These are phyloP conservation scores for Macrotyloma uniflorum DNA, from an alignment of 306 rosid species.

Conservation along the genomic window DNA sequence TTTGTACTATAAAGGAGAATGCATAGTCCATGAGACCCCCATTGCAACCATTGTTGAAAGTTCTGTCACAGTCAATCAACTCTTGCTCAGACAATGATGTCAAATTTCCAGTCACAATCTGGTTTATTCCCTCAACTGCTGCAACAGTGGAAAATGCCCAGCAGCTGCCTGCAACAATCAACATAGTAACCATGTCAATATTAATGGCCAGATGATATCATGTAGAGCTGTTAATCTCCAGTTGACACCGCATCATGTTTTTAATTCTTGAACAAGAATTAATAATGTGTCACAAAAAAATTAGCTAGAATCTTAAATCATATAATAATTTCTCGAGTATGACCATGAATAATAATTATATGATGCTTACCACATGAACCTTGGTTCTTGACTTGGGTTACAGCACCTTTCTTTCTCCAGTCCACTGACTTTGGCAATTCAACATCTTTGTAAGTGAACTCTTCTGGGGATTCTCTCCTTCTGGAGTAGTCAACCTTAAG, in stretches of 20 bases:
- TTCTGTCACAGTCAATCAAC: constrained; percentile 66
- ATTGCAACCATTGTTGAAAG: constrained; percentile 70
- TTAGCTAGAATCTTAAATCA: no score
- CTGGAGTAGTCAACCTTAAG: constrained; percentile 43
- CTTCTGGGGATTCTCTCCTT: constrained; percentile 44
- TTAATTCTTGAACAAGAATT: no score
- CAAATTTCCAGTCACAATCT: constrained; percentile 65
- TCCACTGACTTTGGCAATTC: constrained; percentile 72
- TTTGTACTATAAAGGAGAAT: constrained; percentile 52
- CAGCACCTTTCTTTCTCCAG: constrained; percentile 84
- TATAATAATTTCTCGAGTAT: no score
- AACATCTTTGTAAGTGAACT: constrained; percentile 51
- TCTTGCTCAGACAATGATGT: constrained; percentile 70
- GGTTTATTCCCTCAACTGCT: constrained; percentile 73
- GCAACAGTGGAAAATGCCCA: constrained; percentile 82
- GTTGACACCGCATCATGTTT: no score
- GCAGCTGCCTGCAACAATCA: constrained; percentile 61
- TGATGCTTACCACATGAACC: constrained; percentile 69
- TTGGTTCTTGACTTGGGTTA: constrained; percentile 64
- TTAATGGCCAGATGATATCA: background rate
- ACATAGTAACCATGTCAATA: background rate
- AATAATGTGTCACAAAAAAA: no score
- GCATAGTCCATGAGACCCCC: constrained; percentile 86
- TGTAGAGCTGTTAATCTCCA: no score
- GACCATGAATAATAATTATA: background rate